Base-by-base conservation (phyloP, 1,139 yeast genomes). In the Geotrichum restrictum region DNA sequence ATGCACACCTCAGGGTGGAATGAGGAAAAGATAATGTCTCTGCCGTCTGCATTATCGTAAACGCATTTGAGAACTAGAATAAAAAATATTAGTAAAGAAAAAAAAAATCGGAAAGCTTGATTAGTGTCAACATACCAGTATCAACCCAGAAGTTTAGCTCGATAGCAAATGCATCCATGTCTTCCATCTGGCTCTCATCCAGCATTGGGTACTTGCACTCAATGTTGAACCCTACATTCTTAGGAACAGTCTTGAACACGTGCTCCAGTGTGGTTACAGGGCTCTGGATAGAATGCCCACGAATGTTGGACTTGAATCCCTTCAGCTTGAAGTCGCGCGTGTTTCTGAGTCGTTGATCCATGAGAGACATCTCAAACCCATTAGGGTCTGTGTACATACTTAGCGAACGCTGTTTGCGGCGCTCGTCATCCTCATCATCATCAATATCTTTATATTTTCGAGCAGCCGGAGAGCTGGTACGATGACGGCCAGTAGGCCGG, bases 191-290 rank as follows among this genome's bases (percentile, higher is more conserved):
- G 0, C 95, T 93, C 70, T 93, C 98, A 67, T 88, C 95, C 54
- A 88, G 76, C 95, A 93, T 88, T 2, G 98, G 98, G 65, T 89
- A 93, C 66, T 89, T 93, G 69, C 95, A 82, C 68, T 93, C 98
- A 58, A 93, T 88, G 65, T 93, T 93, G 72, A 93, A 91, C 0
- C 98, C 98, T 21, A 91, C 95, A 57, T 78, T 79, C 54, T 76
- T 74, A 0, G 98, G 98, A 27, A 93, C 72, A 59, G 87, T 87
- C 63, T 79, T 78, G 73, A 93, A 88, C 49, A 89, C 77, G 60
- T 91, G 96, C 61, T 81, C 85, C 58, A 93, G 75, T 0, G 98
- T 89, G 3, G 91, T 95, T 68, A 93, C 93, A 34, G 88, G 85
- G 0, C 96, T 87, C 13, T 96, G 96, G 65, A 93, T 88, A 0